Base-by-base conservation (phyloP, 768 basidiomycete genomes). In the Tylopilus subfusipes region DNA sequence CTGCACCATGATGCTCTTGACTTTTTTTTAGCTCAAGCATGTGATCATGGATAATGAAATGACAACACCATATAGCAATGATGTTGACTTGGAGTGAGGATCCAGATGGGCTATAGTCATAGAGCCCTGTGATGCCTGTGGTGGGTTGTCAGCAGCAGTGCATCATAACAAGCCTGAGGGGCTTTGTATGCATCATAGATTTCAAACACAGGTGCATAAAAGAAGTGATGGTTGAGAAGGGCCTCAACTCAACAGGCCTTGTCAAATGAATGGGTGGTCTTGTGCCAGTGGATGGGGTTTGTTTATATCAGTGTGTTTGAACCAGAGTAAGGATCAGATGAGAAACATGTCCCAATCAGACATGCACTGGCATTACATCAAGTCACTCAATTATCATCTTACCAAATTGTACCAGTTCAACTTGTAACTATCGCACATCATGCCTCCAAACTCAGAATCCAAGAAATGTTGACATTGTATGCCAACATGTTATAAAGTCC, bases 161-260 rank as follows among this genome's bases (percentile, higher is more conserved):
- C n/a, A n/a, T n/a, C n/a, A n/a, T n/a, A n/a, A n/a, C n/a, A n/a
- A n/a, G n/a, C n/a, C n/a, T n/a, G n/a, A n/a, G n/a, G n/a, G n/a
- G n/a, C 16, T 21, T 0, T 2, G 25, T 36, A n/a, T 8, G 36
- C 97, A 55, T 96, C 94, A 65, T 98, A 98, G 76, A 99, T 98
- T 73, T 98, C 97, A 65, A 98, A 99, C 5, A 96, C 92, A 21
- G 96, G 96, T 4, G 96, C 92, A 68, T 90, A 98, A 78, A 98
- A 99, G 78, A 99, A 99, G 46, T 96, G 79, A 53, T 90, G 83
- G 66, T 86, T 89, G 51, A 98, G 80, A 43, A 96, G 73, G 22
- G 86, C 86, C 64, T 98, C 97, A 29, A 98, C n/a, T n/a, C n/a
- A 79, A 22, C 85, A 81, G 21, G 75, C 59, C 73, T 95, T 96